Percentiles rank a stretch among this genome's conserved stretches.
Conservation (phyloP, 768 basidiomycete species). For the Suillus bovinus region DNA sequence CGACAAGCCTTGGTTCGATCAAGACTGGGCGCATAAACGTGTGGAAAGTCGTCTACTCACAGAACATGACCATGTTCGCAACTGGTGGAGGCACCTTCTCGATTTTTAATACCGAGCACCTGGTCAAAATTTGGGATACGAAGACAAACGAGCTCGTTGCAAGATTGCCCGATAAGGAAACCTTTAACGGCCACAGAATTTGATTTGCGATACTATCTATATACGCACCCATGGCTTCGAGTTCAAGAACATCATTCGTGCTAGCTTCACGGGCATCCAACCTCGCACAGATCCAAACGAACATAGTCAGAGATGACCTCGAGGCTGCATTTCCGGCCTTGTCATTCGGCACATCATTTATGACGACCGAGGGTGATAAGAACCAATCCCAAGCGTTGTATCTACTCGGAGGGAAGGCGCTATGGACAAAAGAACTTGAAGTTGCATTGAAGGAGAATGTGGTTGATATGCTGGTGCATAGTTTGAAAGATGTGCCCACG, state of each 20-base stretch:
- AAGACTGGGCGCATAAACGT: neutral
- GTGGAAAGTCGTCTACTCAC: neutral
- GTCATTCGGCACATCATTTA: constrained; percentile 54
- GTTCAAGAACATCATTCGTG: constrained; percentile 49
- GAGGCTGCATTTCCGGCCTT: constrained; percentile 52
- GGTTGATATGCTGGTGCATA: constrained; percentile 93
- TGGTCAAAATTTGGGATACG: neutral
- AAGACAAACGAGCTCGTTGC: neutral
- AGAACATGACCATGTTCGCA: neutral
- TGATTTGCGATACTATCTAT: neutral
- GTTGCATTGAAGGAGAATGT: constrained; percentile 67
- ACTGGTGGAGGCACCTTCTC: neutral
- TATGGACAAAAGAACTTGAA: constrained; percentile 98
- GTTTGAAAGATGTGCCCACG: constrained; percentile 93
- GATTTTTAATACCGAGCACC: no score
- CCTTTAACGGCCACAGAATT: neutral
- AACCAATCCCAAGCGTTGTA: constrained; percentile 90
- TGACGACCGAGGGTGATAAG: constrained; percentile 81
- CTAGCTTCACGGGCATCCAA: constrained; percentile 87
- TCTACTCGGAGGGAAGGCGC: constrained; percentile 83
- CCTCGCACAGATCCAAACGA: constrained; percentile 89
- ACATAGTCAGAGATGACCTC: constrained; percentile 70
- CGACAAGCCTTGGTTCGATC: neutral
- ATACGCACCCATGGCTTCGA: neutral
- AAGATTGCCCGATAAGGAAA: neutral